Evolutionary conservation across 2,329 filamentous ascomycete species (phyloP).

Genomic region (Diplodia sapinea): DNA sequence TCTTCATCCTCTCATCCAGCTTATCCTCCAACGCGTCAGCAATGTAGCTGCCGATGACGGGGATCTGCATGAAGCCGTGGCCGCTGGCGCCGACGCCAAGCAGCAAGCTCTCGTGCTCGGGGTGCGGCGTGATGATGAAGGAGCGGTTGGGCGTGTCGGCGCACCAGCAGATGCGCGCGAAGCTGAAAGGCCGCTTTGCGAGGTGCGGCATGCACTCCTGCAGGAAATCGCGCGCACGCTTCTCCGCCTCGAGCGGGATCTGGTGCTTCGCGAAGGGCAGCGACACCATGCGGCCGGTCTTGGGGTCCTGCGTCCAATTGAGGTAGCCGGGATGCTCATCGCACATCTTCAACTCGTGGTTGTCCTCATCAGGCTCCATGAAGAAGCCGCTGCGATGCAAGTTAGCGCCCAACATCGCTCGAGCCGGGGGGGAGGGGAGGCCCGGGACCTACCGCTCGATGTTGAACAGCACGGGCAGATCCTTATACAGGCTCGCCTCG

Average conservation of each 20-base stretch:
- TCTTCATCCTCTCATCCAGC: slow-evolving; percentile 51
- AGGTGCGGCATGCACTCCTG: slow-evolving; percentile 61
- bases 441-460: slow-evolving; percentile 43
- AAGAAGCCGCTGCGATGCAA: slow-evolving; percentile 51
- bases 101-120: slow-evolving; percentile 51
- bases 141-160: slow-evolving; percentile 61
- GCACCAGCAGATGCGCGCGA: slow-evolving; percentile 63
- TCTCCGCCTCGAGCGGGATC: slow-evolving; percentile 56
- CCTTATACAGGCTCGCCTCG: slow-evolving; percentile 54
- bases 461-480: slow-evolving; percentile 58
- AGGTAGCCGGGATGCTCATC: slow-evolving; percentile 65
- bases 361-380: slow-evolving; percentile 56
- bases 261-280: slow-evolving; percentile 54
- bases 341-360: slow-evolving; percentile 57
- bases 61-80: slow-evolving; percentile 61
- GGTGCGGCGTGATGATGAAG: slow-evolving; percentile 60
- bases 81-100: slow-evolving; percentile 60
- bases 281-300: slow-evolving; percentile 37
- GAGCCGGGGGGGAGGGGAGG: not conserved
- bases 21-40: slow-evolving; percentile 55
- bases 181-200: slow-evolving; percentile 55
- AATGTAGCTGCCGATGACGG: slow-evolving; percentile 58
- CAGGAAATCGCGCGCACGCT: slow-evolving; percentile 56
- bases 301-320: slow-evolving; percentile 48
- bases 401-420: not conserved